Evolutionary conservation across 2,329 filamentous ascomycete genomes (phyloP).

Genomic region (Conoideocrella luteorostrata): DNA sequence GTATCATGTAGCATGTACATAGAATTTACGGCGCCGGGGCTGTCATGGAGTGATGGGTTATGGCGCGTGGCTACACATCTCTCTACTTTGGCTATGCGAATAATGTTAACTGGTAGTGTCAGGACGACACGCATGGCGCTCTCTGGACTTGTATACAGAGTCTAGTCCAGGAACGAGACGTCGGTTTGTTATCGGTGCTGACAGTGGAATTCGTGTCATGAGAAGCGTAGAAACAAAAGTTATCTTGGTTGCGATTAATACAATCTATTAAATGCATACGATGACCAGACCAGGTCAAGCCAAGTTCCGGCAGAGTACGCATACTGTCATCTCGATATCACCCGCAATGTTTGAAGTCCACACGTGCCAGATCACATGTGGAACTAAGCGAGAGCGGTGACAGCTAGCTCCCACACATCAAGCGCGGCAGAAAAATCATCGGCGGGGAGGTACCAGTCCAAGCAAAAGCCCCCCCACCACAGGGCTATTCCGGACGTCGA

Average conservation of each 20-base stretch:
- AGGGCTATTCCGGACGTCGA: slow-evolving; percentile 31
- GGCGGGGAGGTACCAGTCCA: slow-evolving; percentile 21
- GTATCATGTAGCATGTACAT: slow-evolving; percentile 6
- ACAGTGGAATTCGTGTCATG: neutral
- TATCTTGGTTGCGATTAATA: neutral
- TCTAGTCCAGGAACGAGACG: too few species aligned
- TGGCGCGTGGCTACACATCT: neutral
- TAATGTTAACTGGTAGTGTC: neutral
- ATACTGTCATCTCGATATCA: too few species aligned
- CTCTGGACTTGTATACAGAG: neutral
- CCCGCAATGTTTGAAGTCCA: neutral
- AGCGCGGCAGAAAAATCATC: slow-evolving; percentile 32
- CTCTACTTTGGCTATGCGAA: too few species aligned
- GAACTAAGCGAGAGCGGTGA: slow-evolving; percentile 20
- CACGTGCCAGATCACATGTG: slow-evolving; percentile 20
- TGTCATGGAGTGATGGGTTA: neutral
- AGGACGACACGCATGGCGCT: neutral
- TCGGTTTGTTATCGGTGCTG: too few species aligned
- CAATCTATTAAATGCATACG: too few species aligned
- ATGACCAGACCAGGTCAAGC: too few species aligned
- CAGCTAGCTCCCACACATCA: slow-evolving; percentile 35
- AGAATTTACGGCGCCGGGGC: slow-evolving; percentile 1
- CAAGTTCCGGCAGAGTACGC: too few species aligned
- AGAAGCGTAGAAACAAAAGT: neutral
- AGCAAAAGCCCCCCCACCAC: slow-evolving; percentile 26